Evolutionary conservation across 768 basidiomycete genomes (phyloP), one percentile per base, ranked within the genome.

Genomic region (Trametopsis cervina): DNA sequence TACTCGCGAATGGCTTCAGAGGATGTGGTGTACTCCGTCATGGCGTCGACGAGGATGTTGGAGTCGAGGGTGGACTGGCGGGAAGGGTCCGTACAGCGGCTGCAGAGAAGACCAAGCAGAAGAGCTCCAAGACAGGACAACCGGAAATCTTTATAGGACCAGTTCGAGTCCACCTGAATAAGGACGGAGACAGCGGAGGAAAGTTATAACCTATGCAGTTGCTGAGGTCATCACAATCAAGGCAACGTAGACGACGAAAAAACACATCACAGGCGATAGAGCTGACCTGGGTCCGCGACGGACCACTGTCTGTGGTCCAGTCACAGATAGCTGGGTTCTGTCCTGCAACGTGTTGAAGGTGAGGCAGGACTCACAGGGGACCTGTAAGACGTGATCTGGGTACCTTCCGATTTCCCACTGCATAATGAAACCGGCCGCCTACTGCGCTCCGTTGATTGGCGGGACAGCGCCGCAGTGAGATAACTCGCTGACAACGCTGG

Each of bases 11-110:
- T 65, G 40, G 80, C 76, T 53, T 80, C 76, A 1, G 81, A 74
- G 37, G 78, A 78, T 39, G 72, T 69, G 0, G 75, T 73, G 62
- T 80, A 81, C 66, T 82, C 81, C 46, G 81, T 80, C 83, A 86
- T 84, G 53, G 50, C 46, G 43, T 18, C 23, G 41, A 33, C 23
- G 40, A 42, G 40, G 20, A 21, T 49, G 45, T 42, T 50, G 46
- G 51, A 41, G 53, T 43, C 17, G 51, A 44, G 47, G 43, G 47
- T 53, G 25, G 26, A 37, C 39, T 33, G 37, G 52, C 42, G 46
- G 49, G 52, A 44, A 40, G 57, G 45, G 35, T 43, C 53, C 50
- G 51, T 20, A 40, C 36, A 53, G 52, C 33, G 39, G 47, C 47
- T 42, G 38, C 26, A 50, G 50, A 36, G 46, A 48, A 37, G 43